Conservation (phyloP, 2,329 filamentous ascomycete genomes). For the Aspergillus japonicus region DNA sequence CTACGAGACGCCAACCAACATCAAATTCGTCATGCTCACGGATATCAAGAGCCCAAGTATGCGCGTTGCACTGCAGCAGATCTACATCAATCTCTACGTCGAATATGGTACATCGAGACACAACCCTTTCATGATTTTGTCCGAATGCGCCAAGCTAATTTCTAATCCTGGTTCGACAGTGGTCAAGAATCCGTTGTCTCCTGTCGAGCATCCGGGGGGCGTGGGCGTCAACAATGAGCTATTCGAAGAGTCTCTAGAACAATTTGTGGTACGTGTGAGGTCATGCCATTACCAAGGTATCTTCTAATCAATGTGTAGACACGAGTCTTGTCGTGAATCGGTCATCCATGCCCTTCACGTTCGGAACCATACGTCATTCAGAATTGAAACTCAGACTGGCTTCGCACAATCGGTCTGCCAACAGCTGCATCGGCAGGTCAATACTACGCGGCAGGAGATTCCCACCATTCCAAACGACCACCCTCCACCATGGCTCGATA, state of each 20-base stretch:
- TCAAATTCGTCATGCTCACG: slow-evolving; percentile 95
- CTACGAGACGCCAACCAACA: slow-evolving; percentile 94
- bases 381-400: background rate
- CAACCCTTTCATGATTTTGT: background rate
- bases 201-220: slow-evolving; percentile 60
- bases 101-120: slow-evolving; percentile 68
- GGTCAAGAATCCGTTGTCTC: slow-evolving; percentile 64
- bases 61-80: slow-evolving; percentile 92
- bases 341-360: background rate
- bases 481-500: background rate
- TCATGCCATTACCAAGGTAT: slow-evolving; percentile 13
- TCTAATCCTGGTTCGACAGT: slow-evolving; percentile 38
- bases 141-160: slow-evolving; percentile 10
- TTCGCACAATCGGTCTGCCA: background rate
- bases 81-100: slow-evolving; percentile 97
- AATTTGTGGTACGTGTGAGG: slow-evolving; percentile 47
- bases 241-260: slow-evolving; percentile 59
- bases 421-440: background rate
- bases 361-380: background rate
- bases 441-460: background rate
- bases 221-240: slow-evolving; percentile 64
- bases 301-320: slow-evolving; percentile 30
- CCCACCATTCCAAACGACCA: background rate
- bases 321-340: slow-evolving; percentile 30
- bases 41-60: slow-evolving; percentile 87